phyloP scores from a whole-genome alignment of 305 asterid species.

The Plantago coronopus region DNA sequence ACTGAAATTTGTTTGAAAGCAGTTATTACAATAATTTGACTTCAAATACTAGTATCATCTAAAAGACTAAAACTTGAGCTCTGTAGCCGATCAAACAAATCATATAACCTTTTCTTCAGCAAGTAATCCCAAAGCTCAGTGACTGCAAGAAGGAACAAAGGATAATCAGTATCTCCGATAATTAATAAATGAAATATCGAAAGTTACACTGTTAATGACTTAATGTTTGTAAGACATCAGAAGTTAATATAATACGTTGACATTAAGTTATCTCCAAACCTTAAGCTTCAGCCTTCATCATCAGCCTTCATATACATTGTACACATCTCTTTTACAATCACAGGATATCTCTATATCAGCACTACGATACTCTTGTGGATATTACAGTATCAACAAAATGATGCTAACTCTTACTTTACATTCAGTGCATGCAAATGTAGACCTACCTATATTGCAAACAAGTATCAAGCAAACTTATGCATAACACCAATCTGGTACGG shows the following conservation, averaged over 20 bases:
- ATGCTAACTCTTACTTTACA: background rate
- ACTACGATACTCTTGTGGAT: background rate
- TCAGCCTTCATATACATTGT: background rate
- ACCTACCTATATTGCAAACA: background rate
- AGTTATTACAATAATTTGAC: background rate
- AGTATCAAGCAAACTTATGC: background rate
- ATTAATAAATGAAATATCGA: background rate
- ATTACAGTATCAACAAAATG: background rate
- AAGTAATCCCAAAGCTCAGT: background rate
- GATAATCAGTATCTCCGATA: background rate
- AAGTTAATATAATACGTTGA: background rate
- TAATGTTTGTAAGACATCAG: background rate
- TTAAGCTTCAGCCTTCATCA: background rate
- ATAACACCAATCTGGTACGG: background rate
- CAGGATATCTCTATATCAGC: background rate
- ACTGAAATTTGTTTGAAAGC: background rate
- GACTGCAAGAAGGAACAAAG: background rate
- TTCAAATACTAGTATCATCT: too few species aligned
- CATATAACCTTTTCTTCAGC: constrained; percentile 1
- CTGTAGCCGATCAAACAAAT: background rate
- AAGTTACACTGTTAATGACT: background rate
- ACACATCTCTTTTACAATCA: background rate
- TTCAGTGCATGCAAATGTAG: background rate
- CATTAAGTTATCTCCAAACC: background rate
- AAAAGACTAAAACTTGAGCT: background rate